Percentiles rank a stretch among this genome's conserved stretches.
Evolutionary conservation across 495 filamentous ascomycete genomes (phyloP).

Genomic region (Haplographium delicatum): DNA sequence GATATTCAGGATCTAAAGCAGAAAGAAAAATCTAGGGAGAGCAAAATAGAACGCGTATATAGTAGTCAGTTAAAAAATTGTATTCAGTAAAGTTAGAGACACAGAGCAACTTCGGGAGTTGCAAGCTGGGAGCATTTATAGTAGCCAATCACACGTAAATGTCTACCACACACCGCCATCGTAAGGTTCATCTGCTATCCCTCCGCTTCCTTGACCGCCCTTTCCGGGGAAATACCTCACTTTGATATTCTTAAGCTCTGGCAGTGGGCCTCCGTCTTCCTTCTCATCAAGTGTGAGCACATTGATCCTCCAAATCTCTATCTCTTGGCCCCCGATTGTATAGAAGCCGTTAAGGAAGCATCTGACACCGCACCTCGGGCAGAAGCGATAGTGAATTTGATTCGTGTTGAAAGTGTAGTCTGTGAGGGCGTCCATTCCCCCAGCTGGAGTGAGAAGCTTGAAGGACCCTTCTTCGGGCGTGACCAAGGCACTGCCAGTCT

Average conservation of each 20-base stretch:
- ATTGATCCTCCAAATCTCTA: not conserved
- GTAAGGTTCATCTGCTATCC: not conserved
- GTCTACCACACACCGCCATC: not conserved
- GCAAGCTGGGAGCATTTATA: too few species aligned
- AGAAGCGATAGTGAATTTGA: not conserved
- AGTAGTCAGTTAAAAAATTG: too few species aligned
- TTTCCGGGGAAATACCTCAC: not conserved
- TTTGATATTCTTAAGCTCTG: not conserved
- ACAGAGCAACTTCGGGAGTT: too few species aligned
- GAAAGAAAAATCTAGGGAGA: too few species aligned
- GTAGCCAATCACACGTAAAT: not conserved
- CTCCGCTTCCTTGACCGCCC: not conserved
- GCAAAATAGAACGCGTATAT: too few species aligned
- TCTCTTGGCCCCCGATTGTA: not conserved
- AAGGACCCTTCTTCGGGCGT: not conserved
- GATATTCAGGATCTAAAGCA: too few species aligned
- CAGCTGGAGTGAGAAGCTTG: not conserved
- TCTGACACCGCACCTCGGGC: not conserved
- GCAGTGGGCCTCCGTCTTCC: not conserved
- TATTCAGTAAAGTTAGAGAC: too few species aligned
- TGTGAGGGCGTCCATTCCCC: conserved; percentile 1
- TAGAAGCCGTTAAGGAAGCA: not conserved
- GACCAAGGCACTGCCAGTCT: not conserved
- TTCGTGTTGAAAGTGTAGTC: not conserved
- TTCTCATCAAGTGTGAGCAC: not conserved